Evolutionary conservation across 2,329 filamentous ascomycete species (phyloP).

Genomic region (Fusarium globosum): DNA sequence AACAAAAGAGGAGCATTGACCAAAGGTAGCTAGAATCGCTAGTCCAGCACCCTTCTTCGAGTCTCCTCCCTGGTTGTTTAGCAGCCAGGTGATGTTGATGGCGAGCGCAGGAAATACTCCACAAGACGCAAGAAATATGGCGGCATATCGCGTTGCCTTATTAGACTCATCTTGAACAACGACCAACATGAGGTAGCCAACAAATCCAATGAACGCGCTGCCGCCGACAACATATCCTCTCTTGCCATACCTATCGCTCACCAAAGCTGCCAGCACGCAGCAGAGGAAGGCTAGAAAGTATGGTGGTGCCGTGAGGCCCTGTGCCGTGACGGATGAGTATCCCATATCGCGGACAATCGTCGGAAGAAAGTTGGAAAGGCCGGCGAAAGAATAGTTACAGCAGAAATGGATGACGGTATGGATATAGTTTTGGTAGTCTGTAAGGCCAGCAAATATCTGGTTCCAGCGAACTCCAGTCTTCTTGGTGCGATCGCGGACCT

Average conservation of each 20-base stretch:
- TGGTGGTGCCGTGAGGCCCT: constrained; percentile 15
- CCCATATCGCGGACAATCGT: constrained; percentile 22
- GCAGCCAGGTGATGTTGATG: constrained; percentile 28
- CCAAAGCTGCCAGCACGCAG: constrained; percentile 13
- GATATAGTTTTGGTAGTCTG: constrained; percentile 26
- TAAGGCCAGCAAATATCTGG: constrained; percentile 10
- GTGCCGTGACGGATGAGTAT: constrained; percentile 9
- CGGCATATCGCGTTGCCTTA: constrained; percentile 1
- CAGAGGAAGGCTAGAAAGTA: constrained; percentile 17
- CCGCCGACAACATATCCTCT: constrained; percentile 2
- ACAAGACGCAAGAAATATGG: constrained; percentile 6
- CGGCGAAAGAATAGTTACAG: constrained; percentile 31
- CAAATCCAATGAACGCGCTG: neutral
- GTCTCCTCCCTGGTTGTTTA: constrained; percentile 29
- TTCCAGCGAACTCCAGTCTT: constrained; percentile 23
- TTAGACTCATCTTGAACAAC: constrained; percentile 15
- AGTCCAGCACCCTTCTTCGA: constrained; percentile 17
- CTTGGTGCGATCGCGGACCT: constrained; percentile 6
- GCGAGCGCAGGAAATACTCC: constrained; percentile 20
- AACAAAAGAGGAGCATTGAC: constrained; percentile 16
- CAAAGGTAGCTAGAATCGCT: constrained; percentile 6
- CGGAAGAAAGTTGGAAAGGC: constrained; percentile 28
- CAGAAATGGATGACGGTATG: constrained; percentile 31
- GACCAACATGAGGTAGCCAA: constrained; percentile 13
- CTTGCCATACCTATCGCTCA: constrained; percentile 8